These are phyloP conservation scores for Marasmius fiardii DNA, from an alignment of 1,284 basidiomycete genomes.

Conservation along the genomic window DNA sequence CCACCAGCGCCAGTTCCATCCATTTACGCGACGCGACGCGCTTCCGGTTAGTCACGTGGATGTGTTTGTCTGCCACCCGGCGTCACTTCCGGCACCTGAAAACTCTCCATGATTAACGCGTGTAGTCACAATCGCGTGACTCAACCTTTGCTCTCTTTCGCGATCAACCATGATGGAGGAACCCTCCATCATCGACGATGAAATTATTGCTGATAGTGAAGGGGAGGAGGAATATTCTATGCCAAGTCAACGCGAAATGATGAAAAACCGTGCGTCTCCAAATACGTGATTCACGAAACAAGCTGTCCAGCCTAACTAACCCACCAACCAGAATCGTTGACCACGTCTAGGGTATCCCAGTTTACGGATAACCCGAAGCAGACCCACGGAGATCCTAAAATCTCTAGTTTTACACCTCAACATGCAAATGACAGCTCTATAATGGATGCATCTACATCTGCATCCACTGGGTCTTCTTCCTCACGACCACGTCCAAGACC, in stretches of 20 bases:
- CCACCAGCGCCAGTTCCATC: too few species aligned
- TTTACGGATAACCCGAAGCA: not conserved
- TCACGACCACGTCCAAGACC: not conserved
- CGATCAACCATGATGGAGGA: not conserved
- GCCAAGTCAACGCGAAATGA: not conserved
- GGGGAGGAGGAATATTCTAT: not conserved
- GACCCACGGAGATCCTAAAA: not conserved
- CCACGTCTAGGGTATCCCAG: not conserved
- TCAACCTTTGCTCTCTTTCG: not conserved
- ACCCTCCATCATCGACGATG: not conserved
- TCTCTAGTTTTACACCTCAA: not conserved
- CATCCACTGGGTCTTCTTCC: not conserved
- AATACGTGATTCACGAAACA: too few species aligned
- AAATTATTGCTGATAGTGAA: slow-evolving; percentile 1
- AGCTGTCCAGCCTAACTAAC: not conserved
- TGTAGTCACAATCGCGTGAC: not conserved
- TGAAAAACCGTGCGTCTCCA: not conserved
- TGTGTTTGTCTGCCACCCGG: too few species aligned
- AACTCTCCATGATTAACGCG: too few species aligned
- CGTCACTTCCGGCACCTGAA: too few species aligned
- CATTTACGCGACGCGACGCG: too few species aligned
- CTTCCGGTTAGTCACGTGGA: too few species aligned
- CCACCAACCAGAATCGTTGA: not conserved
- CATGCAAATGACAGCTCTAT: not conserved
- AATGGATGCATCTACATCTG: not conserved